Percentiles rank a stretch among this genome's conserved stretches.
Evolutionary conservation across 345 rosid species (phyloP).

Genomic region (Arabidopsis suecica): DNA sequence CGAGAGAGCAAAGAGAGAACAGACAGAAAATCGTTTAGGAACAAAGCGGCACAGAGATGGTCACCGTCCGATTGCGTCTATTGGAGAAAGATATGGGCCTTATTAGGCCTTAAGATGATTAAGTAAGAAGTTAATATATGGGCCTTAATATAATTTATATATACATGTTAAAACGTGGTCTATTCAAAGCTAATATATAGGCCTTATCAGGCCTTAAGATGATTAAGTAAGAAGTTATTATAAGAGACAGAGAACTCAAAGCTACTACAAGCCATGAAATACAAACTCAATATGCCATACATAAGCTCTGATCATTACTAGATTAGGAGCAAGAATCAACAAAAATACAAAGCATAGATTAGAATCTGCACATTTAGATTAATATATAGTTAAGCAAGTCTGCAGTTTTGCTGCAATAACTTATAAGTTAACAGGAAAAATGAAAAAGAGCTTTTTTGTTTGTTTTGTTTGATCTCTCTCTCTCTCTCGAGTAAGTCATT

Average conservation of each 20-base stretch:
- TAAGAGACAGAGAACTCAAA: no score
- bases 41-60: background rate
- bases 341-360: constrained; percentile 19
- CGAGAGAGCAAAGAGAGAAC: background rate
- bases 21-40: background rate
- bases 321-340: background rate
- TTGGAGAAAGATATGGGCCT: constrained; percentile 21
- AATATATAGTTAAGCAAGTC: constrained; percentile 39
- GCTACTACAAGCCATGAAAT: no score
- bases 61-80: constrained; percentile 16
- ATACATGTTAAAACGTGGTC: no score
- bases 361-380: constrained; percentile 43
- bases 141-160: no score
- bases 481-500: constrained; percentile 17
- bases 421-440: constrained; percentile 33
- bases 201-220: constrained; percentile 7
- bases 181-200: background rate
- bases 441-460: constrained; percentile 6
- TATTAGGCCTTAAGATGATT: background rate
- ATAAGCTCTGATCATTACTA: background rate
- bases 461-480: background rate
- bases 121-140: no score
- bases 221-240: no score
- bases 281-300: background rate
- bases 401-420: constrained; percentile 47